These are phyloP conservation scores for Diaporthe destruens DNA, from an alignment of 2,329 filamentous ascomycete genomes.

Conservation along the genomic window DNA sequence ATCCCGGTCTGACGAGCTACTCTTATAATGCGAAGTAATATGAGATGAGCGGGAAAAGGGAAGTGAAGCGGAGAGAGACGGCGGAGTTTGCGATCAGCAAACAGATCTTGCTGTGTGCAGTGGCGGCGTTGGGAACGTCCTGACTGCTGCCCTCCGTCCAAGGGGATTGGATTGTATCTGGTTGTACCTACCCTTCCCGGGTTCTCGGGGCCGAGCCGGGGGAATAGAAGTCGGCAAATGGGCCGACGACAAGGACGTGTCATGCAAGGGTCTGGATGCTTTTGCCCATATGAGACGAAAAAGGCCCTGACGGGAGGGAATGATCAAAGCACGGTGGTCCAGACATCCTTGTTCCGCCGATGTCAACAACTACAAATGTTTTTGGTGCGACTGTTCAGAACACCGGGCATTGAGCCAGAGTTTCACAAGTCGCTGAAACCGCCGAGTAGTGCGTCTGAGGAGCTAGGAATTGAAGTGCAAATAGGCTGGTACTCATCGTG, in stretches of 20 bases:
- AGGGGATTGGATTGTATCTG: background rate
- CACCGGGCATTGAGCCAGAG: background rate
- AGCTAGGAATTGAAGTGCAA: constrained; percentile 4
- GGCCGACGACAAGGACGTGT: constrained; percentile 5
- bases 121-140: background rate
- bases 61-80: background rate
- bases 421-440: constrained; percentile 24
- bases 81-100: no score
- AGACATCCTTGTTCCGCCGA: background rate
- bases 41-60: background rate
- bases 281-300: constrained; percentile 3
- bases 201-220: constrained; percentile 20
- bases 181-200: background rate
- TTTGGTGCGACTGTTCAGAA: background rate
- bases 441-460: background rate
- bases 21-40: constrained; percentile 7
- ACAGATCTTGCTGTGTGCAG: no score
- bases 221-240: constrained; percentile 2
- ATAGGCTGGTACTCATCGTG: background rate
- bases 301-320: background rate
- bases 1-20: constrained; percentile 30
- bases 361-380: background rate
- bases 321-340: background rate
- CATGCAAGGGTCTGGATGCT: background rate
- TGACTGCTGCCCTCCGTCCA: background rate